Conservation (phyloP, 768 basidiomycete species). For the Agrocybe pediades region DNA sequence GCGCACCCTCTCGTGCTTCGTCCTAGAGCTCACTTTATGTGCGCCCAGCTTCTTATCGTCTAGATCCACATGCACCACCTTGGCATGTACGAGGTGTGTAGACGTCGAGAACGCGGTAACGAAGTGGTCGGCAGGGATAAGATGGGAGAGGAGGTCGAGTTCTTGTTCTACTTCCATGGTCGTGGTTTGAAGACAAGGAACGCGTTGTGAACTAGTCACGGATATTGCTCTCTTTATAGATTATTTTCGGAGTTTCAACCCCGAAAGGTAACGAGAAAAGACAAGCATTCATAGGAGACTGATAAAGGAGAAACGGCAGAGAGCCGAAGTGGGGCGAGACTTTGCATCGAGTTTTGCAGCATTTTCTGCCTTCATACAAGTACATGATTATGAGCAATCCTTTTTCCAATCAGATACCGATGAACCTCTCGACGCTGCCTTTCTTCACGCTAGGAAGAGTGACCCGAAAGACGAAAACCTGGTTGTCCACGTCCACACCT, state of each 20-base stretch:
- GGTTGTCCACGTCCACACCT: slow-evolving; percentile 58
- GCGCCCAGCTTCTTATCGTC: slow-evolving; percentile 49
- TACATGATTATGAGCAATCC: too few relatives aligned
- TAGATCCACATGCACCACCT: slow-evolving; percentile 31
- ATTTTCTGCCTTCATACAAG: too few relatives aligned
- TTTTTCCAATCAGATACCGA: slow-evolving; percentile 3
- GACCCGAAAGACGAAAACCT: slow-evolving; percentile 62
- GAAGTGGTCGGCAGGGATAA: slow-evolving; percentile 30
- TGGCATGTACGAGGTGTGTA: slow-evolving; percentile 18
- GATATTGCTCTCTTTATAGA: not conserved
- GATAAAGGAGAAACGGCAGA: too few relatives aligned
- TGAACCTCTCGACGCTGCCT: slow-evolving; percentile 6
- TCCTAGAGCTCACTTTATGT: slow-evolving; percentile 44
- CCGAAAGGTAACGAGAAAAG: too few relatives aligned
- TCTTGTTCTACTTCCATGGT: not conserved
- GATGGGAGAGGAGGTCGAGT: slow-evolving; percentile 2
- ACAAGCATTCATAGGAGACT: too few relatives aligned
- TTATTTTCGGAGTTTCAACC: not conserved
- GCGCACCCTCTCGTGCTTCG: slow-evolving; percentile 31
- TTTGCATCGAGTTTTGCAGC: too few relatives aligned
- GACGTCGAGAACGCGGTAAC: slow-evolving; percentile 46
- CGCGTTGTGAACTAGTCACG: not conserved
- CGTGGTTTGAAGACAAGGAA: not conserved
- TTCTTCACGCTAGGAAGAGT: slow-evolving; percentile 46
- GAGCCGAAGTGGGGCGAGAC: too few relatives aligned